Evolutionary conservation across 495 filamentous ascomycete genomes (phyloP).

Genomic region (Penicillium paxilli): DNA sequence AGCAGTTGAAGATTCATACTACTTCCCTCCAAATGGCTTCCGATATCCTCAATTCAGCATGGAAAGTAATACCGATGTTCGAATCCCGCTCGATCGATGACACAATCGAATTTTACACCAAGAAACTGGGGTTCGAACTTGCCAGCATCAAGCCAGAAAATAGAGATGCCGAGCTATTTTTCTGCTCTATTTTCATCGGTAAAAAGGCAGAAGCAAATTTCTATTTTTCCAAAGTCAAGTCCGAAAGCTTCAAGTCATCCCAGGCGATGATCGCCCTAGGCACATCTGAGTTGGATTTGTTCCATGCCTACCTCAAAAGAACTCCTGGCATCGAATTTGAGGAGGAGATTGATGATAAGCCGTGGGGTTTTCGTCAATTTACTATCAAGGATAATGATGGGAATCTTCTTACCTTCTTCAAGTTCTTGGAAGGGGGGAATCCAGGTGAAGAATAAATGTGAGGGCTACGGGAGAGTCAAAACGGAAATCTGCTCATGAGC

Average conservation of each 20-base stretch:
- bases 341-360: constrained; percentile 7
- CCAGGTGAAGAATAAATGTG: constrained; percentile 6
- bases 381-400: constrained; percentile 7
- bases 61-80: constrained; percentile 12
- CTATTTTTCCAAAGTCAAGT: constrained; percentile 2
- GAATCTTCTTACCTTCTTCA: constrained; percentile 9
- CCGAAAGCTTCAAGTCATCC: constrained; percentile 5
- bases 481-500: too few relatives aligned
- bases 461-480: too few relatives aligned
- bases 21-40: not conserved
- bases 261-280: constrained; percentile 8
- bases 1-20: not conserved
- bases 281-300: constrained; percentile 5
- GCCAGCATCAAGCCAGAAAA: constrained; percentile 5
- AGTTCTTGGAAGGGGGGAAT: constrained; percentile 10
- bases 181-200: constrained; percentile 10
- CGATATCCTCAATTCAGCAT: constrained; percentile 2
- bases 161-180: not conserved
- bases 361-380: constrained; percentile 11
- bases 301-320: not conserved
- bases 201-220: constrained; percentile 8
- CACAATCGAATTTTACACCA: constrained; percentile 6
- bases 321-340: not conserved
- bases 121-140: constrained; percentile 9
- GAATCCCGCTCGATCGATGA: constrained; percentile 1